A percentile compares a stretch with the other conserved stretches of the same genome.
phyloP scores from a whole-genome alignment of 1,139 yeast species.

The Saccharomyces hybrid region DNA sequence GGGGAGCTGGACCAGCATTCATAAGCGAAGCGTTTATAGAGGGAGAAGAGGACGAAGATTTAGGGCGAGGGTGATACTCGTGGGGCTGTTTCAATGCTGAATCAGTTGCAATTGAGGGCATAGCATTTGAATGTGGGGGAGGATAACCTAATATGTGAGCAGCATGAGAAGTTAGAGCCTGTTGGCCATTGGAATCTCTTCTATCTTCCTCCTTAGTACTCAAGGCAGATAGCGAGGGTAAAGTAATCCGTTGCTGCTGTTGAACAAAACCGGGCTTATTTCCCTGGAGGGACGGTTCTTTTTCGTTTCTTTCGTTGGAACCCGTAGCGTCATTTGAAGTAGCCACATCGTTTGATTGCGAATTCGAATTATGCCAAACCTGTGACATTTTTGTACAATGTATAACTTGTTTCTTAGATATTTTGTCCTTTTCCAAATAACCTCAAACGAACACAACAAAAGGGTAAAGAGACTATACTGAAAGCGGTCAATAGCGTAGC shows the following conservation, averaged over 20 bases:
- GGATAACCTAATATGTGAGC: not conserved
- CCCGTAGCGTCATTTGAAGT: not conserved
- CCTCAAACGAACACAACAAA: not conserved
- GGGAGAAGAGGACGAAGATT: not conserved
- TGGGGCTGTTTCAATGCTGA: not conserved
- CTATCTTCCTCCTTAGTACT: constrained; percentile 1
- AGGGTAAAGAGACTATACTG: not conserved
- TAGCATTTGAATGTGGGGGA: not conserved
- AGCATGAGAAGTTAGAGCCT: not conserved
- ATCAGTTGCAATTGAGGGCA: not conserved
- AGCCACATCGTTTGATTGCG: constrained; percentile 1
- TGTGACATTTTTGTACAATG: constrained; percentile 3
- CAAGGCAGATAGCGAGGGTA: constrained; percentile 7
- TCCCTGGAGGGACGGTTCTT: not conserved
- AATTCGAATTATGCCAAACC: constrained; percentile 1
- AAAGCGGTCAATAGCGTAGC: not conserved
- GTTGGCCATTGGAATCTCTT: constrained; percentile 1
- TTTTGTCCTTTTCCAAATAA: not conserved
- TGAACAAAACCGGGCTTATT: not conserved
- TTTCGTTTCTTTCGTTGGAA: not conserved
- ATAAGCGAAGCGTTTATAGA: not conserved
- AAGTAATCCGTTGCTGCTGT: constrained; percentile 3
- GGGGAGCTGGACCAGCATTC: not conserved
- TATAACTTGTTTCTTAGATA: not conserved
- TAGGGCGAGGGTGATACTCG: not conserved